Conservation (phyloP, 257 asterid species). For the Rehmannia glutinosa region DNA sequence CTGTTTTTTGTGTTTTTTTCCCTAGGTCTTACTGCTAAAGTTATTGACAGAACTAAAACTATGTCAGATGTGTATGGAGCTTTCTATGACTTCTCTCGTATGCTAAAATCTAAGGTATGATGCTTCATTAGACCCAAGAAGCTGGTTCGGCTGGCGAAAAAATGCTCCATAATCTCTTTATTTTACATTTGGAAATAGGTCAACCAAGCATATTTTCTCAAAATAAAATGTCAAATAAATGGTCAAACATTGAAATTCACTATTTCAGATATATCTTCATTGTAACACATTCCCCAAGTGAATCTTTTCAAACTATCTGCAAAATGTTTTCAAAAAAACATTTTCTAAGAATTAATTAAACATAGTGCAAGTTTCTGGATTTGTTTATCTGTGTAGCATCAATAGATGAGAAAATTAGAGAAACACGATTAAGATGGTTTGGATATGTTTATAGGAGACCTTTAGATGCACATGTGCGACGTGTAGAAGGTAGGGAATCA, state of each 20-base stretch:
- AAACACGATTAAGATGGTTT: no score
- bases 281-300: background rate
- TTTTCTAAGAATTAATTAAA: no score
- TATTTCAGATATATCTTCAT: background rate
- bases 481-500: no score
- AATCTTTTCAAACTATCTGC: no score
- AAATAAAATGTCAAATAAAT: background rate
- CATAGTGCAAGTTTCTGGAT: no score
- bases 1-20: background rate
- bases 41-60: slow-evolving; percentile 67
- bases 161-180: background rate
- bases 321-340: no score
- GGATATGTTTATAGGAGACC: no score
- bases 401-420: no score
- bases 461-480: no score
- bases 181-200: background rate
- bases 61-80: slow-evolving; percentile 89
- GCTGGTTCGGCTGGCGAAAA: slow-evolving; percentile 2
- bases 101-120: slow-evolving; percentile 82
- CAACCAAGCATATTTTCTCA: background rate
- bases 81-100: slow-evolving; percentile 75
- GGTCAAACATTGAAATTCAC: no score
- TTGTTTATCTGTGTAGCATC: no score
- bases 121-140: slow-evolving; percentile 7
- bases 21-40: slow-evolving; percentile 88